phyloP scores from a whole-genome alignment of 2,329 filamentous ascomycete genomes.

The Hypocreales sp. region DNA sequence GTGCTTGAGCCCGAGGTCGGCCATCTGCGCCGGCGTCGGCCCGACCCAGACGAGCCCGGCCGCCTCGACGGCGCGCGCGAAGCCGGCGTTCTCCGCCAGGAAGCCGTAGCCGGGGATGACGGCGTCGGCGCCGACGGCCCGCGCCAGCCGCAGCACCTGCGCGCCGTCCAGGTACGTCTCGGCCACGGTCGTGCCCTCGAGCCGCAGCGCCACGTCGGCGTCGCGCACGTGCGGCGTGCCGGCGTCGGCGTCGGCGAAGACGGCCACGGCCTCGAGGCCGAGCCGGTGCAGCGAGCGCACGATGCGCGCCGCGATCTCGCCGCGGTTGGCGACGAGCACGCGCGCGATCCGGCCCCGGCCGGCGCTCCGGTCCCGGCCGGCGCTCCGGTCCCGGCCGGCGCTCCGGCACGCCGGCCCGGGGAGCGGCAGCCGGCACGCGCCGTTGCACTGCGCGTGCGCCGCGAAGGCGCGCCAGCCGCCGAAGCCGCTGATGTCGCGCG shows the following conservation, averaged over 20 bases:
- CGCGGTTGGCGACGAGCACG: conserved; percentile 56
- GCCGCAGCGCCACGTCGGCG: conserved; percentile 50
- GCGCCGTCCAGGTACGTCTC: conserved; percentile 52
- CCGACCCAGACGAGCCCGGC: conserved; percentile 45
- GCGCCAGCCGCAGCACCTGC: conserved; percentile 39
- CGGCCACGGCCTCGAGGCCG: conserved; percentile 52
- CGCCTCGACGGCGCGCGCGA: conserved; percentile 34
- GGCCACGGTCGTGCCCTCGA: conserved; percentile 30
- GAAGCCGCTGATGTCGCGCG: conserved; percentile 14
- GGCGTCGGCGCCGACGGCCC: conserved; percentile 31
- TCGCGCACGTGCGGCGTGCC: conserved; percentile 52
- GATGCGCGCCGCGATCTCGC: conserved; percentile 60
- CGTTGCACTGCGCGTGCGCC: conserved; percentile 1
- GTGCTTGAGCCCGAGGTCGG: conserved; percentile 21
- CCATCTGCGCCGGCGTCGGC: conserved; percentile 30
- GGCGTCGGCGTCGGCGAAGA: conserved; percentile 50
- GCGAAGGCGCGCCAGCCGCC: conserved; percentile 17
- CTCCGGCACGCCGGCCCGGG: too few relatives aligned
- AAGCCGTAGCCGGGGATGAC: conserved; percentile 56
- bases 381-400: not conserved
- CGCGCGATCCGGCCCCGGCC: conserved; percentile 7
- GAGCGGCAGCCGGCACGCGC: too few relatives aligned
- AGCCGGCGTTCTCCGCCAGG: conserved; percentile 46
- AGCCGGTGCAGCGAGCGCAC: conserved; percentile 50
- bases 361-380: not conserved